These are phyloP conservation scores for Xanthoconium purpureum DNA, from an alignment of 768 basidiomycete genomes.

Conservation along the genomic window DNA sequence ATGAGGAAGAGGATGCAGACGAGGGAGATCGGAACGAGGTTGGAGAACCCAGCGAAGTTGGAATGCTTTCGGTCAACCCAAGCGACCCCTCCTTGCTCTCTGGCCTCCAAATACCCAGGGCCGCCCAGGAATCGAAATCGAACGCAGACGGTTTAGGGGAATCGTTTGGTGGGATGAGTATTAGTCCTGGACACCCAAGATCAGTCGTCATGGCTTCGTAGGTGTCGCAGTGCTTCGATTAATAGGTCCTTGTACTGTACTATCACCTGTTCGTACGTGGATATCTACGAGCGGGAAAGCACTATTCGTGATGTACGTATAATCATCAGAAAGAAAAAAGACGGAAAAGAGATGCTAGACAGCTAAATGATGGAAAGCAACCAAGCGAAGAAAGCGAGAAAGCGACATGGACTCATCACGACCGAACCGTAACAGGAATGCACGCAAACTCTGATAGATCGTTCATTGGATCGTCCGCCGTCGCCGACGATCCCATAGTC, in stretches of 20 bases:
- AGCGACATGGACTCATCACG: conserved; percentile 8
- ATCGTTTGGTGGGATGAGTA: conserved; percentile 81
- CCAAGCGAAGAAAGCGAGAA: background rate
- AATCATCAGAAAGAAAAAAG: background rate
- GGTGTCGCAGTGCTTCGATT: background rate
- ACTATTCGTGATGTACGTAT: background rate
- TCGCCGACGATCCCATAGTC: background rate
- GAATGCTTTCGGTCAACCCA: conserved; percentile 6
- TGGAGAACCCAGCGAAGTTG: background rate
- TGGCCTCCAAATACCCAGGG: conserved; percentile 22
- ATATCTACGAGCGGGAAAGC: background rate
- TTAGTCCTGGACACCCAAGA: conserved; percentile 56
- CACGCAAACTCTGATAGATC: conserved; percentile 19
- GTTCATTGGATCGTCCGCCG: background rate
- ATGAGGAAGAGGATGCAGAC: conserved; percentile 55
- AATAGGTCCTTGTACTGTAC: too few relatives aligned
- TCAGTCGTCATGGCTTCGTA: conserved; percentile 15
- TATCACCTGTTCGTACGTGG: background rate
- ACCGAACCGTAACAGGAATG: conserved; percentile 15
- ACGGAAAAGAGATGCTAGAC: too few relatives aligned
- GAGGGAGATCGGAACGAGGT: conserved; percentile 31
- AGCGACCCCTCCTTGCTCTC: background rate
- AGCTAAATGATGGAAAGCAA: too few relatives aligned
- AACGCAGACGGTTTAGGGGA: conserved; percentile 57
- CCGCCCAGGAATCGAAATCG: conserved; percentile 17